Evolutionary conservation across 352 stramenopile genomes (phyloP), one percentile per base, ranked within the genome.

Genomic region (Pythium chondricola): DNA sequence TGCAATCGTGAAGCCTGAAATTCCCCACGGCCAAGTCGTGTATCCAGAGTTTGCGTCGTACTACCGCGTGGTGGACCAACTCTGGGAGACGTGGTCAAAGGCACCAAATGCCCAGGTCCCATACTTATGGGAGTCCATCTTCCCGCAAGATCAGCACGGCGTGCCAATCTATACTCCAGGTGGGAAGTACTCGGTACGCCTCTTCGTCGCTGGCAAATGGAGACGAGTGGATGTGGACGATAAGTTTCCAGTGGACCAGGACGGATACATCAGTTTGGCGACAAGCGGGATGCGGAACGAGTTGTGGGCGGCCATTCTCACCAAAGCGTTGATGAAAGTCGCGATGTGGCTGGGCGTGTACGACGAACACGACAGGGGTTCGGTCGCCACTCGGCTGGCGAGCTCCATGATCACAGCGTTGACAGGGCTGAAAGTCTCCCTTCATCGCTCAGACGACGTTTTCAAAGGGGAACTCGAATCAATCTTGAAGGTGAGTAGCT

Each of bases 291-390:
- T 80, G 62, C 54, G 52, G 47, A 76, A 49, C 42, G 81, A 93
- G 43, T 65, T 93, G 6, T 93, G 81, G 81, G 62, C 76, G 3
- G 54, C 65, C 13, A 61, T 90, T 30, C 47, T 89, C 8, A 68
- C 73, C 10, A 90, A 93, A 38, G 78, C 78, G 10, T 46, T 93
- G n/a, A 66, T 69, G 50, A 93, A 89, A 68, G 72, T 83, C 10
- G 45, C 69, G 29, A 51, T 67, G 21, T 93, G 76, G 74, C 37
- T 83, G 18, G 55, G 58, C 27, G 48, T 54, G 2, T 29, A 25
- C 10, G 32, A 24, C 0, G 4, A 42, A 16, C 20, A 27, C 30
- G 22, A 45, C 17, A 22, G 14, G 24, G 20, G 44, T 40, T 32
- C 38, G 30, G 10, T 6, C 4, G 31, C 36, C 10, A 65, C 65